phyloP scores from a whole-genome alignment of 495 filamentous ascomycete genomes.

The Tuber calosporum region DNA sequence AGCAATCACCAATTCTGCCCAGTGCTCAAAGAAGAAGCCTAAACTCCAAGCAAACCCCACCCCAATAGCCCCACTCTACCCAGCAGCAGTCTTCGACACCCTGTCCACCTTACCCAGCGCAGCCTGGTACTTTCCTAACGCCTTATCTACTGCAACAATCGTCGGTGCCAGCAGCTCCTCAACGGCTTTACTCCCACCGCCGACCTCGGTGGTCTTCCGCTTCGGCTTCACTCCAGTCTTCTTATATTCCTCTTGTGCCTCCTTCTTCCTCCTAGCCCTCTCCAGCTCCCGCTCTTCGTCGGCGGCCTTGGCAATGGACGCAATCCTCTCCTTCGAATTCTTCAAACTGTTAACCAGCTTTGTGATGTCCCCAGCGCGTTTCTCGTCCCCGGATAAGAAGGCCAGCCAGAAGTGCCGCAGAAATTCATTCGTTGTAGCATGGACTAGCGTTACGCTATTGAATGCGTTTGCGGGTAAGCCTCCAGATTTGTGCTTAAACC shows the following conservation, averaged over 20 bases:
- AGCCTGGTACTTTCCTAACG: slow-evolving; percentile 41
- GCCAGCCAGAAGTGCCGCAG: slow-evolving; percentile 91
- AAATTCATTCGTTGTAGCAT: slow-evolving; percentile 89
- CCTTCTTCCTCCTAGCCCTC: slow-evolving; percentile 55
- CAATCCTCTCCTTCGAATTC: slow-evolving; percentile 68
- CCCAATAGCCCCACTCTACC: background rate
- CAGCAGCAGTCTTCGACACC: slow-evolving; percentile 4
- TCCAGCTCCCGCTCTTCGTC: slow-evolving; percentile 61
- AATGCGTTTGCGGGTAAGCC: slow-evolving; percentile 60
- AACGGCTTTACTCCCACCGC: slow-evolving; percentile 69
- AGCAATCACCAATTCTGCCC: background rate
- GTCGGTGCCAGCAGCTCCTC: slow-evolving; percentile 66
- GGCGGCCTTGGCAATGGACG: slow-evolving; percentile 70
- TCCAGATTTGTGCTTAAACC: slow-evolving; percentile 38
- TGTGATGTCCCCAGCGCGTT: slow-evolving; percentile 65
- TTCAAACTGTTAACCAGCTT: slow-evolving; percentile 70
- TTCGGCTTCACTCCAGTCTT: slow-evolving; percentile 62
- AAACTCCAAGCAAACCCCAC: slow-evolving; percentile 7
- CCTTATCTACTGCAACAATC: slow-evolving; percentile 57
- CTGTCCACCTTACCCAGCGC: slow-evolving; percentile 37
- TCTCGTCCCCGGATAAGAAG: slow-evolving; percentile 74
- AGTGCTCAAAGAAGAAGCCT: background rate
- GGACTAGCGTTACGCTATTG: slow-evolving; percentile 70
- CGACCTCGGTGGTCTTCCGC: slow-evolving; percentile 57
- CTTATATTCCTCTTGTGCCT: slow-evolving; percentile 60